Base-by-base conservation (phyloP, 164 flowering plant species). In the Magnolia changhungtana region DNA sequence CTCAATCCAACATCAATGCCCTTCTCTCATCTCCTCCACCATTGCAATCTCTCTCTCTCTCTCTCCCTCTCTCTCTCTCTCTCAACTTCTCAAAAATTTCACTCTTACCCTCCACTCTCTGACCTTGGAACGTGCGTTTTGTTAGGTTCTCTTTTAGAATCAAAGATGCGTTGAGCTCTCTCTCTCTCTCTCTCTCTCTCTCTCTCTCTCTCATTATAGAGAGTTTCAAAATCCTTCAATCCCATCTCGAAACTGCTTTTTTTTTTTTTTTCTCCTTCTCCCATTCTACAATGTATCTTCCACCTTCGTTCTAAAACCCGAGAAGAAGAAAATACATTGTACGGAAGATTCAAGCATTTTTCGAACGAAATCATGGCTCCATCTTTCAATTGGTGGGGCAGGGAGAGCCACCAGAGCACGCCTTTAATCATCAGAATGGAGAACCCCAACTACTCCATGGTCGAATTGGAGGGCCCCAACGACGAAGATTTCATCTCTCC, bases 371-470 rank as follows among this genome's bases (percentile, higher is more conserved):
- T 69, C 81, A 89, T 88, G 91, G 86, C 94, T 21, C 87, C 91
- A 69, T 81, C 86, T 77, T 88, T 87, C 69, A 86, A 82, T 74
- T 88, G 91, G 92, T 89, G 94, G 94, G 78, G 82, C 5, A 90
- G 87, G 78, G 87, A 87, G 69, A 81, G 77, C 75, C 90, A 87
- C 80, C 81, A 83, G 31, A 92, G 94, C 21, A 90, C 92, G 66
- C 92, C 97, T 68, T 92, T 93, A 71, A 93, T 93, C 1, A 89
- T 92, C 23, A 92, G 91, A 73, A 92, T 92, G 97, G 94, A 92
- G 78, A 92, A 92, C 78, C 96, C 97, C 9, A 93, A 91, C 75
- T 93, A 91, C 92, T 87, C 94, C 10, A 89, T 93, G 90, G 86
- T 88, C 5, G 97, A 93, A 78, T 84, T 93, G 7, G 92, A 93